Evolutionary conservation across 768 basidiomycete species (phyloP).

Genomic region (Mycena crocata): DNA sequence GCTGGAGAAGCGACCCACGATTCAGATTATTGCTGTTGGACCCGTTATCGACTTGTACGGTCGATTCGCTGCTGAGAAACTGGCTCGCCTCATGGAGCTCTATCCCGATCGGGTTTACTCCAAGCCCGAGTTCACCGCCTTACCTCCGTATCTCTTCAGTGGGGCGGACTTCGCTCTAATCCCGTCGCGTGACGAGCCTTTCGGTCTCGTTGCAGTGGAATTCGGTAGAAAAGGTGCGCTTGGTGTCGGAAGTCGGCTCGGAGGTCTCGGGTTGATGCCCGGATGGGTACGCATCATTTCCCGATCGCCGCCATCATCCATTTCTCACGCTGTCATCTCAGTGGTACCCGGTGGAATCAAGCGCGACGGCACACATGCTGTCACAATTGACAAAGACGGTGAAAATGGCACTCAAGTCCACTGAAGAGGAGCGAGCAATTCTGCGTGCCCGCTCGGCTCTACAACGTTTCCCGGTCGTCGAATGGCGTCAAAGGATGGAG

Average conservation of each 20-base stretch:
- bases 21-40: constrained; percentile 90
- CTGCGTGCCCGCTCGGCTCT: constrained; percentile 93
- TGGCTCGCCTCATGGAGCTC: constrained; percentile 92
- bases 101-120: constrained; percentile 94
- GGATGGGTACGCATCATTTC: constrained; percentile 84
- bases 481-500: constrained; percentile 96
- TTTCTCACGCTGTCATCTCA: constrained; percentile 42
- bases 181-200: constrained; percentile 96
- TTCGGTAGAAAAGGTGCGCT: constrained; percentile 97
- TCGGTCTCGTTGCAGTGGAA: constrained; percentile 95
- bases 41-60: constrained; percentile 97
- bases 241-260: constrained; percentile 93
- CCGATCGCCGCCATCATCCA: constrained; percentile 2
- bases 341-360: constrained; percentile 99
- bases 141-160: constrained; percentile 93
- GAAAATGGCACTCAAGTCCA: constrained; percentile 92
- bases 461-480: constrained; percentile 97
- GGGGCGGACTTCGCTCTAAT: constrained; percentile 97
- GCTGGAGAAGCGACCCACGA: constrained; percentile 85
- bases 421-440: constrained; percentile 90
- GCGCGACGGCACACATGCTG: constrained; percentile 91
- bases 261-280: constrained; percentile 96
- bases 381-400: constrained; percentile 95
- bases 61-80: constrained; percentile 94
- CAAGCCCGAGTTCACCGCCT: constrained; percentile 96